phyloP scores from a whole-genome alignment of 495 filamentous ascomycete species.

The Arthonia radiata region DNA sequence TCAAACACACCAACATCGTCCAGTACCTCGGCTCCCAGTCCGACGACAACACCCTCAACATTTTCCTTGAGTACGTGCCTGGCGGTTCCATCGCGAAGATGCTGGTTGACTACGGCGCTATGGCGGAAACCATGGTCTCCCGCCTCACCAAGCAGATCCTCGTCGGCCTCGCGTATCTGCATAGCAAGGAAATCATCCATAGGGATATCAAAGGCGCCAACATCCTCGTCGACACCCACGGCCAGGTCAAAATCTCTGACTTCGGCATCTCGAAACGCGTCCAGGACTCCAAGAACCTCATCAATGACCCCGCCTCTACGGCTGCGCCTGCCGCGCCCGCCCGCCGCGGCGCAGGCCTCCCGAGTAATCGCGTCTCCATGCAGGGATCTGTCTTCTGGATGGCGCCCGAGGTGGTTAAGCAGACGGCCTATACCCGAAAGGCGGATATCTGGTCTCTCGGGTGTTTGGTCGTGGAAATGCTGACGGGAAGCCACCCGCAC shows the following conservation, averaged over 20 bases:
- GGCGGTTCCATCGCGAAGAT: slow-evolving; percentile 93
- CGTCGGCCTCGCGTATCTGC: slow-evolving; percentile 79
- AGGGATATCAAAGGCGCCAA: slow-evolving; percentile 98
- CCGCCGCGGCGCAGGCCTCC: slow-evolving; percentile 21
- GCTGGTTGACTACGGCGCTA: slow-evolving; percentile 91
- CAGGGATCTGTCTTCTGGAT: slow-evolving; percentile 99
- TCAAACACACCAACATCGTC: slow-evolving; percentile 93
- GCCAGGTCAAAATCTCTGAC: slow-evolving; percentile 96
- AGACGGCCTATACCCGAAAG: slow-evolving; percentile 93
- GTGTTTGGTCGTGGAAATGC: slow-evolving; percentile 96
- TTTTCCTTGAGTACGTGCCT: slow-evolving; percentile 98
- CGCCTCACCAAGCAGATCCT: slow-evolving; percentile 96
- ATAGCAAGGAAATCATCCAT: slow-evolving; percentile 89
- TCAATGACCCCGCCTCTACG: slow-evolving; percentile 22
- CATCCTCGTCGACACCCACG: slow-evolving; percentile 96
- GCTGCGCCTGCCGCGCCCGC: slow-evolving; percentile 16
- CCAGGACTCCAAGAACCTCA: slow-evolving; percentile 43
- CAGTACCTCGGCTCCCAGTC: slow-evolving; percentile 89
- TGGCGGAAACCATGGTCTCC: slow-evolving; percentile 78
- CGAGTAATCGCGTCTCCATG: slow-evolving; percentile 68
- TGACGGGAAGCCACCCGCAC: slow-evolving; percentile 89
- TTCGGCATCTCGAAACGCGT: slow-evolving; percentile 98
- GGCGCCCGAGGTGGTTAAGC: slow-evolving; percentile 94
- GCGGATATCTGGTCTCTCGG: slow-evolving; percentile 99
- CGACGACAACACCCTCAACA: slow-evolving; percentile 82